Conservation (phyloP, 2,329 filamentous ascomycete species). For the Beauveria bassiana region DNA sequence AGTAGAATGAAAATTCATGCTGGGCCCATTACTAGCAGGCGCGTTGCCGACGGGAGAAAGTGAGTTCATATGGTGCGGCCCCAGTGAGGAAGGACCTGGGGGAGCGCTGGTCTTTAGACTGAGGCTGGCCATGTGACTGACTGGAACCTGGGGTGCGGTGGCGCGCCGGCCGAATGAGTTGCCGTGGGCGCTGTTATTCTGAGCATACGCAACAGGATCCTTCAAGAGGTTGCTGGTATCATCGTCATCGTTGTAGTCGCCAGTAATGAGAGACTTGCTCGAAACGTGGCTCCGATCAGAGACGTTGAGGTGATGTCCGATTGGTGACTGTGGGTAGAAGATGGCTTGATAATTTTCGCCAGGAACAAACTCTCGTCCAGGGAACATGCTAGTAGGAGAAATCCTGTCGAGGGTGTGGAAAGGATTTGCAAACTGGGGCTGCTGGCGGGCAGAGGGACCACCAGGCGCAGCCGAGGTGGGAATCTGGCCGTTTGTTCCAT, state of each 20-base stretch:
- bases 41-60: constrained; percentile 48
- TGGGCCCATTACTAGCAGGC: constrained; percentile 13
- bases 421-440: constrained; percentile 49
- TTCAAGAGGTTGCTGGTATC: constrained; percentile 66
- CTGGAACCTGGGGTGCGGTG: constrained; percentile 64
- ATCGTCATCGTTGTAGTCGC: constrained; percentile 56
- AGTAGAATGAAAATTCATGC: constrained; percentile 27
- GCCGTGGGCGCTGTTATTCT: constrained; percentile 35
- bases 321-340: constrained; percentile 67
- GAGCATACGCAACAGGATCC: constrained; percentile 65
- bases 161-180: constrained; percentile 47
- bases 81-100: constrained; percentile 43
- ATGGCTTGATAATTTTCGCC: constrained; percentile 54
- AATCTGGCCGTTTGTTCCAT: constrained; percentile 19
- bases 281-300: constrained; percentile 51
- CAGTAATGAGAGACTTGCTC: constrained; percentile 66
- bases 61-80: constrained; percentile 35
- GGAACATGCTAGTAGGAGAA: constrained; percentile 48
- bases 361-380: constrained; percentile 47
- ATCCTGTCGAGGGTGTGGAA: constrained; percentile 57
- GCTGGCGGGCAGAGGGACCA: constrained; percentile 34
- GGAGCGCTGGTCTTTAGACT: constrained; percentile 60
- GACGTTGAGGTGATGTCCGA: constrained; percentile 53
- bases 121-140: constrained; percentile 59
- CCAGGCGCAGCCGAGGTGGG: constrained; percentile 33